A percentile compares a stretch with the other conserved stretches of the same genome.
Conservation (phyloP, 1,284 basidiomycete genomes). For the Thelephora terrestris region DNA sequence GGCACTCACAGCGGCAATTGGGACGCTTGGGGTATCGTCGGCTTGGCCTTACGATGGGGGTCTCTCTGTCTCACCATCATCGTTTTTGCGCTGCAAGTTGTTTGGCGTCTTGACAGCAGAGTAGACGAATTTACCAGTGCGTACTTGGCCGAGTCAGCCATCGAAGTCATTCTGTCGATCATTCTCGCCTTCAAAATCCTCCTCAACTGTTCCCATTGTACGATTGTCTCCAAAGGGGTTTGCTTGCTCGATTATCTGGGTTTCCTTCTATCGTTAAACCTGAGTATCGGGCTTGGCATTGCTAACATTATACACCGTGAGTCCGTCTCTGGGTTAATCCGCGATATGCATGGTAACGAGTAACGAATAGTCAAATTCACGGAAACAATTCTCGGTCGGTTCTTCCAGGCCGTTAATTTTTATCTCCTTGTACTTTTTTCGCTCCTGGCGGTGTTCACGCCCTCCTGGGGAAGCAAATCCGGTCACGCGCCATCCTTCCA, state of each 20-base stretch:
- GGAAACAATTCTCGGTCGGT: constrained; percentile 58
- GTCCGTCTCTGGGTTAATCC: constrained; percentile 21
- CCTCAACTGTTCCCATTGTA: constrained; percentile 41
- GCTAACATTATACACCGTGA: constrained; percentile 51
- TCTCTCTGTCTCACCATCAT: constrained; percentile 34
- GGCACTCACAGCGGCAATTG: constrained; percentile 47
- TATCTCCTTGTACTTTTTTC: constrained; percentile 51
- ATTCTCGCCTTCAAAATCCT: constrained; percentile 55
- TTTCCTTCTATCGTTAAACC: constrained; percentile 39
- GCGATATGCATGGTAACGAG: constrained; percentile 8
- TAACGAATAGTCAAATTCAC: constrained; percentile 48
- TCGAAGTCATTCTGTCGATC: constrained; percentile 48
- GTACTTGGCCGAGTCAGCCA: constrained; percentile 45
- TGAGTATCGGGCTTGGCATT: constrained; percentile 44
- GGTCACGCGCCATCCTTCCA: constrained; percentile 18
- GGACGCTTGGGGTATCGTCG: constrained; percentile 49
- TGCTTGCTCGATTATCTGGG: constrained; percentile 40
- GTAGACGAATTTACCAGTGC: constrained; percentile 35
- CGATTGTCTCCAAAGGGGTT: constrained; percentile 29
- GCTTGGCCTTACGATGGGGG: constrained; percentile 40
- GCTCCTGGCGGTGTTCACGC: constrained; percentile 42
- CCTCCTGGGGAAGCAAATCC: constrained; percentile 17
- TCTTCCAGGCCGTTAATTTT: constrained; percentile 57
- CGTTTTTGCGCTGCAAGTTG: constrained; percentile 45
- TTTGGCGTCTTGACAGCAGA: constrained; percentile 47